Evolutionary conservation across 192 early-diverging fungal species (phyloP).

Genomic region (Backusella morwellensis): DNA sequence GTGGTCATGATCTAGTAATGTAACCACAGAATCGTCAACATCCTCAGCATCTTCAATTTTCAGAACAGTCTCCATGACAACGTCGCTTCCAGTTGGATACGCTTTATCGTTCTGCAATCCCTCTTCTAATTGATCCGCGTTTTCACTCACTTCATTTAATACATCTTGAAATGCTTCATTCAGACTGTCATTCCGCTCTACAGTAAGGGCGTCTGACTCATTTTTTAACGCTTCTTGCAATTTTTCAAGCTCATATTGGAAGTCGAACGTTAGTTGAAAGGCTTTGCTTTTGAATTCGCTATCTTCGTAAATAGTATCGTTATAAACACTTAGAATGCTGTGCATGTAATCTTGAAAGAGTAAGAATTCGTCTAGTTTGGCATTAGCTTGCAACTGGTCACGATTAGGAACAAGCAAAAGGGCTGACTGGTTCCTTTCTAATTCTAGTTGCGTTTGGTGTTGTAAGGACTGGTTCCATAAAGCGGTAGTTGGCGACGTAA

Average conservation of each 20-base stretch:
- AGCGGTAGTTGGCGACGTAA: neutral
- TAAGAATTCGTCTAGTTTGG: neutral
- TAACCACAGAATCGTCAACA: constrained; percentile 22
- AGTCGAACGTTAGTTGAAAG: constrained; percentile 26
- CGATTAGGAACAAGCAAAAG: neutral
- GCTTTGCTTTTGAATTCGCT: constrained; percentile 23
- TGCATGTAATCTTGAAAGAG: neutral
- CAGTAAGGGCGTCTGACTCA: neutral
- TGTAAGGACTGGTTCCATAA: neutral
- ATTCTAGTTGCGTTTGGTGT: neutral
- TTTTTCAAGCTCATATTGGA: constrained; percentile 7
- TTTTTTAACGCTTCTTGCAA: neutral
- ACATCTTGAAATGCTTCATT: constrained; percentile 34
- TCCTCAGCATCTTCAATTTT: constrained; percentile 32
- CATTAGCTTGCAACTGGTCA: neutral
- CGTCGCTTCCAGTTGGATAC: constrained; percentile 16
- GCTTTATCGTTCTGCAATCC: constrained; percentile 30
- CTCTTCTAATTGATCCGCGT: constrained; percentile 42
- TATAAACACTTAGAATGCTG: neutral
- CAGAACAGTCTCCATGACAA: constrained; percentile 40
- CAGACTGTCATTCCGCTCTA: constrained; percentile 5
- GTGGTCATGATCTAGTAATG: constrained; percentile 48
- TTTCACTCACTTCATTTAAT: constrained; percentile 39
- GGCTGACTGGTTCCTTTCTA: neutral
- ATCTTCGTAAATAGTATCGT: neutral